Evolutionary conservation across 345 rosid genomes (phyloP).

Genomic region (Euphorbia peplus): DNA sequence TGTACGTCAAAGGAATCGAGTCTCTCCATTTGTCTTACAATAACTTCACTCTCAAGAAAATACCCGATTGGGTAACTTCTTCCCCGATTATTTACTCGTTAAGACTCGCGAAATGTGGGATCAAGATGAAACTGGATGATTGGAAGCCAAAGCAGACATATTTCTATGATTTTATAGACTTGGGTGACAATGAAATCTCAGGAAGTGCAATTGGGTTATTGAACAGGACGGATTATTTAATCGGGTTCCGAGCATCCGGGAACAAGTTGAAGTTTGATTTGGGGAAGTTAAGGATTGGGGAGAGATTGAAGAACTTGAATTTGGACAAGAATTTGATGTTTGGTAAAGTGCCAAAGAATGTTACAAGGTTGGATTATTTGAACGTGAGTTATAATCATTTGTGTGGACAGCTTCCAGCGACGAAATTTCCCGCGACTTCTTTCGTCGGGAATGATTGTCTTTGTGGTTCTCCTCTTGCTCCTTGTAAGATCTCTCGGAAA

Average conservation of each 20-base stretch:
- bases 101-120: constrained; percentile 70
- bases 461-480: constrained; percentile 25
- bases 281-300: constrained; percentile 37
- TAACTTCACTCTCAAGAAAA: constrained; percentile 47
- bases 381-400: constrained; percentile 61
- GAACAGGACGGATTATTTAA: constrained; percentile 54
- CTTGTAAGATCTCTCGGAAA: constrained; percentile 13
- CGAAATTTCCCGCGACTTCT: constrained; percentile 49
- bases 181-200: constrained; percentile 58
- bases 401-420: constrained; percentile 61
- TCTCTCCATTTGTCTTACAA: constrained; percentile 69
- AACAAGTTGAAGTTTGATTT: constrained; percentile 53
- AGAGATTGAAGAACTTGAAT: constrained; percentile 49
- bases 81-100: constrained; percentile 67
- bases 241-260: constrained; percentile 50
- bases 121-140: constrained; percentile 46
- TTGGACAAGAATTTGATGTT: constrained; percentile 50
- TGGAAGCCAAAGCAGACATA: constrained; percentile 66
- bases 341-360: constrained; percentile 52
- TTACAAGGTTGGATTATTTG: constrained; percentile 41
- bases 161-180: constrained; percentile 71
- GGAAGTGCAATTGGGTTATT: constrained; percentile 50
- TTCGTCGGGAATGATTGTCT: constrained; percentile 32
- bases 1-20: constrained; percentile 73
- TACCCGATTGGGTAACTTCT: constrained; percentile 73